Base-by-base conservation (phyloP, 2,329 filamentous ascomycete genomes). In the Amauroascus verrucosus region DNA sequence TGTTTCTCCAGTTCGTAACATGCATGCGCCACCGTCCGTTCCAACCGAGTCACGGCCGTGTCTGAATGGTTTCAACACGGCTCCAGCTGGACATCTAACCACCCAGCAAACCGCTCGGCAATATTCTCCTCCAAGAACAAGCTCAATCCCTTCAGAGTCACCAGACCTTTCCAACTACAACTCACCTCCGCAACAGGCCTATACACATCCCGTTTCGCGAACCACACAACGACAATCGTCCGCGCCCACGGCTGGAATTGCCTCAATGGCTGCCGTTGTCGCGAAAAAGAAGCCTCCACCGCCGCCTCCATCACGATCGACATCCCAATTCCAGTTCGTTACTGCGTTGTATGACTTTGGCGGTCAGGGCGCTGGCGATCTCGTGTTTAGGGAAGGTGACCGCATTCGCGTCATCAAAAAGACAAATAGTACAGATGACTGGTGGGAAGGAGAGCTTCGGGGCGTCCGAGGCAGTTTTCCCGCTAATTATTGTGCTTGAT, bases 401-500 rank as follows among this genome's bases (percentile, higher is more conserved):
- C 75, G 78, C 48, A 94, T 94, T 60, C 80, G 77, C 44, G 83
- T 94, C 2, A 64, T 89, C 30, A 86, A 86, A 72, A 88, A 85
- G 72, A 93, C 88, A 1, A 78, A 81, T 6, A 88, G 83, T 57
- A 84, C 81, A 20, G 85, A 93, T 69, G 88, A 93, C 65, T 94
- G 88, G 87, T 94, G 88, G 88, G 80, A 87, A 57, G 88, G 88
- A 11, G 86, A 93, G 67, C 58, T 90, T 13, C 74, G 75, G 38
- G 87, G 87, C 0, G 67, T 74, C 24, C 78, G 76, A 63, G 88
- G 88, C 2, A 82, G 75, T 59, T 94, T 94, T 65, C 88, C 88
- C 0, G 88, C 88, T 6, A 94, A 94, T 68, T 94, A 94, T 69
- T 87, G 84, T 63, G 77, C 77, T 61, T 66, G 61, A 43, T 44